Percentiles rank a stretch among this genome's conserved stretches.
phyloP scores from a whole-genome alignment of 179 eudicot species.

The Silene noctiflora region DNA sequence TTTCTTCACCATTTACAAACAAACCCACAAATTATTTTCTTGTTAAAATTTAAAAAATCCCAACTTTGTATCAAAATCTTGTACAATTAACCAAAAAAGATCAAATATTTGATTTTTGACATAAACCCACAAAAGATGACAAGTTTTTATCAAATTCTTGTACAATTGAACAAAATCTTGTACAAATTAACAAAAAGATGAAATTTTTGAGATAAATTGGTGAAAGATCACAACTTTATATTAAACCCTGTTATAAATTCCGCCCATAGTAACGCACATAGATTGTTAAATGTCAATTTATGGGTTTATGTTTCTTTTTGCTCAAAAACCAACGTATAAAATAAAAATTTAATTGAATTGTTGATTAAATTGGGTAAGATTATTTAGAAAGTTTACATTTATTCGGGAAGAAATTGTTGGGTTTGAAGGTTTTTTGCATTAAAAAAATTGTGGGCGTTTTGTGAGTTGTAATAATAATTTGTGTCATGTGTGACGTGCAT shows the following conservation, averaged over 20 bases:
- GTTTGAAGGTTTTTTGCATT: neutral
- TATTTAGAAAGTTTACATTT: neutral
- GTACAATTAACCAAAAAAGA: neutral
- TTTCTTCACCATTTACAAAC: slow-evolving; percentile 17
- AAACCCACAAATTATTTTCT: neutral
- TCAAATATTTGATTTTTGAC: neutral
- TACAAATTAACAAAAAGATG: neutral
- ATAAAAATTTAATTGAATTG: neutral
- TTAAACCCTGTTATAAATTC: neutral
- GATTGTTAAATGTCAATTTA: neutral
- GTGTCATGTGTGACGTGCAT: slow-evolving; percentile 28
- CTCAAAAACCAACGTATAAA: neutral
- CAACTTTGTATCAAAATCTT: neutral
- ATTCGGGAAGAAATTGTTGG: neutral
- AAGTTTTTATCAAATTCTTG: neutral
- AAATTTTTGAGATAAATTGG: neutral
- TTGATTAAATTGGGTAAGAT: neutral
- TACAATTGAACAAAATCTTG: neutral
- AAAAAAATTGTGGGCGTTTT: neutral
- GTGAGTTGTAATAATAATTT: neutral
- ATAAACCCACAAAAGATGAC: neutral
- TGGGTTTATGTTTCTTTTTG: slow-evolving; percentile 5
- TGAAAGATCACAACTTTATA: slow-evolving; percentile 5
- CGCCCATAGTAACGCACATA: slow-evolving; percentile 10
- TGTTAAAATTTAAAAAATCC: neutral